These are phyloP conservation scores for Artemisia argyi DNA, from an alignment of 129 eudicot genomes.

Conservation along the genomic window DNA sequence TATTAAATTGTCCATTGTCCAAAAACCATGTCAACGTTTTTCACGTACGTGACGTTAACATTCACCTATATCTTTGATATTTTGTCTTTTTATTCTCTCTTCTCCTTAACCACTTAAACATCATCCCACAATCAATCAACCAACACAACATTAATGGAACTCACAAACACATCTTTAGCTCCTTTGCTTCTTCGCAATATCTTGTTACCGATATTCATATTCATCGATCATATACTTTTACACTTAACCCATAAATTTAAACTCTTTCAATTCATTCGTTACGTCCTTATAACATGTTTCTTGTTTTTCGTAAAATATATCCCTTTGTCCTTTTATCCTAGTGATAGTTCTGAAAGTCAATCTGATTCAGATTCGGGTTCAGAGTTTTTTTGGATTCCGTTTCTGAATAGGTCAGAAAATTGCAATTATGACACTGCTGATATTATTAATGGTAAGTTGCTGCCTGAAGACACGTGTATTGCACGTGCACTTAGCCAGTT, in stretches of 20 bases:
- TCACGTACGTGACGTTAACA: neutral
- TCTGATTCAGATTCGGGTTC: neutral
- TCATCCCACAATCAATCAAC: neutral
- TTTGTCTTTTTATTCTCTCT: conserved; percentile 8
- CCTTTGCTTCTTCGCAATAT: conserved; percentile 50
- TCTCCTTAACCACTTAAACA: conserved; percentile 7
- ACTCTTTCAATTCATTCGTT: conserved; percentile 43
- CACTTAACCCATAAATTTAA: conserved; percentile 39
- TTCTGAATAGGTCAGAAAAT: conserved; percentile 1
- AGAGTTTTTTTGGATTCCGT: neutral
- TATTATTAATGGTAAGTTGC: neutral
- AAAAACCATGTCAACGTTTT: conserved; percentile 2
- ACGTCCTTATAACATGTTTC: conserved; percentile 36
- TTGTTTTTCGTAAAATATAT: conserved; percentile 47
- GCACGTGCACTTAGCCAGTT: conserved; percentile 71
- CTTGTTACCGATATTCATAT: conserved; percentile 41
- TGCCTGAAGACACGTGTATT: conserved; percentile 43
- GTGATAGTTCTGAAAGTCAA: neutral
- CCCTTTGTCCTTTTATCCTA: conserved; percentile 28
- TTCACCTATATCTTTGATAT: neutral
- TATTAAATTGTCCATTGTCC: neutral
- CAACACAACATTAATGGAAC: conserved; percentile 11
- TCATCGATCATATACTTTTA: conserved; percentile 44
- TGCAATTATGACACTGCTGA: neutral
- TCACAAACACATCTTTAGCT: conserved; percentile 39